phyloP scores from a whole-genome alignment of 1,284 basidiomycete species.

The Microbotryum lychnidis-dioicae region DNA sequence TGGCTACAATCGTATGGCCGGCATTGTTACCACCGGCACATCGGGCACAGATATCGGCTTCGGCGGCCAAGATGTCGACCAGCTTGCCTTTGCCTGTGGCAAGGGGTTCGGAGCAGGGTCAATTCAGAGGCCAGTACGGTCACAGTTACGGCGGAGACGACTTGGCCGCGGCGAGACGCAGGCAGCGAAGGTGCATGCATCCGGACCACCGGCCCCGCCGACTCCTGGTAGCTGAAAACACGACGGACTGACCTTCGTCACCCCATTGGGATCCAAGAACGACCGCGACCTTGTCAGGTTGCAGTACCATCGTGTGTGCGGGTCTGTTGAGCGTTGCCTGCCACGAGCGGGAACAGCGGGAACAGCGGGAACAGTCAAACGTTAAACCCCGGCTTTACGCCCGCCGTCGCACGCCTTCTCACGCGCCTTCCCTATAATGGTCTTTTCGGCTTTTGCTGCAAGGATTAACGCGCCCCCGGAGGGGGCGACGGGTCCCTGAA shows the following conservation, averaged over 20 bases:
- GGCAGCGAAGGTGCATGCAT: background rate
- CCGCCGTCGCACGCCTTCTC: too few species aligned
- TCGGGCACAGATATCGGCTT: conserved; percentile 86
- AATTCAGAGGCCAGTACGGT: background rate
- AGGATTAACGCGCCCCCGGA: too few species aligned
- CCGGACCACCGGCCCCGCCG: background rate
- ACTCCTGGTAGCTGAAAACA: background rate
- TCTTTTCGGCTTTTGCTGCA: too few species aligned
- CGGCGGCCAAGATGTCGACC: conserved; percentile 80
- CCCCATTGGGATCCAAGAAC: conserved; percentile 64
- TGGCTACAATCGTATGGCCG: conserved; percentile 87
- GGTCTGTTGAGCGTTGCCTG: too few species aligned
- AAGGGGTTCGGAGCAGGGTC: background rate
- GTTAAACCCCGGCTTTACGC: too few species aligned
- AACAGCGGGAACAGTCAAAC: too few species aligned
- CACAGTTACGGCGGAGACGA: background rate
- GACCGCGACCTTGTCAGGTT: conserved; percentile 15
- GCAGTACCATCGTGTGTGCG: too few species aligned
- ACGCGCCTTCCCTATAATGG: too few species aligned
- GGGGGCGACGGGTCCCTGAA: too few species aligned
- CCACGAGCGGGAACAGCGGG: too few species aligned
- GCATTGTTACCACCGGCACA: conserved; percentile 99
- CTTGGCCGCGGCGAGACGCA: background rate
- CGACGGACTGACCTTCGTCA: conserved; percentile 55
- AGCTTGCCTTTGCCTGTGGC: conserved; percentile 72